Evolutionary conservation across 495 filamentous ascomycete genomes (phyloP), one percentile per base, ranked within the genome.

Genomic region (Eremomyces bilateralis): DNA sequence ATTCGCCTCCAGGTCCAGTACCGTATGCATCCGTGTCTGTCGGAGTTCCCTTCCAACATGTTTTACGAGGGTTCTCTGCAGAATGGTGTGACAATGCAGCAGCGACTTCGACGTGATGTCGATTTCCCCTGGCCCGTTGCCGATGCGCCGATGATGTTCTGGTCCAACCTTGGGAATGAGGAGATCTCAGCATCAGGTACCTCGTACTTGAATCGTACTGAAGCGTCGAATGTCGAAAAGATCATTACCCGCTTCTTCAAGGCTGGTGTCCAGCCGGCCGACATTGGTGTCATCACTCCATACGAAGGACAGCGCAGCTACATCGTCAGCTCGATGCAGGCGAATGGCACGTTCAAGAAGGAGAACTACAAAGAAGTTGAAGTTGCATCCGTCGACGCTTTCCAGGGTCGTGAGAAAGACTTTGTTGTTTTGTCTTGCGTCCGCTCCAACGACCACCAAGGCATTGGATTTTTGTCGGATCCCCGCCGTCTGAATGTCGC

Each of bases 61-160:
- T 99, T 99, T 57, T 99, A 99, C 54, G 90, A 95, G 45, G 88
- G 88, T 11, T 88, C 81, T 32, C 61, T 99, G 36, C 88, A 99
- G 55, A 99, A 99, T 45, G 88, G 88, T 50, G 80, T 99, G 30
- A 93, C 90, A 1, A 78, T 76, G 45, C 71, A 76, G 29, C 77
- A 91, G 50, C 70, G 88, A 39, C 65, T 94, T 35, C 76, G 84
- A 34, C 76, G 74, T 36, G 85, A 99, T 49, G 82, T 97, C 17
- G 88, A 99, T 49, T 99, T 99, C 55, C 88, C 88, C 2, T 99
- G 88, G 88, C 88, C 88, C 10, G 82, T 92, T 28, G 67, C 62
- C 32, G 90, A 95, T 44, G 75, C 72, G 38, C 88, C 88, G 5
- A 99, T 99, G 88, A 95, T 95, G 88, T 99, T 99, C 61, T 99